Evolutionary conservation across 164 flowering plant species (phyloP).

Genomic region (Aristolochia californica): DNA sequence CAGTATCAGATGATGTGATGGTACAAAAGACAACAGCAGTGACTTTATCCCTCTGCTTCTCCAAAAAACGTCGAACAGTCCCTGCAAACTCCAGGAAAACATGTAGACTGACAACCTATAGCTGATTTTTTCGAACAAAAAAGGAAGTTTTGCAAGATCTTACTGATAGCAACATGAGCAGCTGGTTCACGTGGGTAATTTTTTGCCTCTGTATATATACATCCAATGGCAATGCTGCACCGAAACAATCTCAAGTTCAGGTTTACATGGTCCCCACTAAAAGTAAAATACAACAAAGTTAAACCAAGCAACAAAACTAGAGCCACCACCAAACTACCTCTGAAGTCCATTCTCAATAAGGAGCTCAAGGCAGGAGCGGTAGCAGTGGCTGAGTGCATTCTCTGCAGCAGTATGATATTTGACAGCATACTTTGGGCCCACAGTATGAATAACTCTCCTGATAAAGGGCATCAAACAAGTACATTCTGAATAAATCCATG

Average conservation of each 20-base stretch:
- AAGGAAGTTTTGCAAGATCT: slow-evolving; percentile 22
- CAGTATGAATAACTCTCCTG: slow-evolving; percentile 97
- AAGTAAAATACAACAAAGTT: slow-evolving; percentile 1
- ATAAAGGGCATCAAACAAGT: slow-evolving; percentile 7
- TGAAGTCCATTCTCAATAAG: slow-evolving; percentile 84
- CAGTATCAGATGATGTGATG: slow-evolving; percentile 73
- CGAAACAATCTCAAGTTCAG: slow-evolving; percentile 10
- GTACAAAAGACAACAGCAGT: slow-evolving; percentile 90
- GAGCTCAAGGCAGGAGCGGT: slow-evolving; percentile 96
- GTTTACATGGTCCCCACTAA: background rate
- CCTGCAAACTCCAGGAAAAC: slow-evolving; percentile 4
- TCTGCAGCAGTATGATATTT: slow-evolving; percentile 99
- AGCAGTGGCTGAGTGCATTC: slow-evolving; percentile 97
- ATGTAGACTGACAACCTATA: background rate
- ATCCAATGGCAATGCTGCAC: slow-evolving; percentile 94
- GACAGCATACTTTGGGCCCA: slow-evolving; percentile 98
- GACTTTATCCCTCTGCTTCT: slow-evolving; percentile 83
- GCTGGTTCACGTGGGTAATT: slow-evolving; percentile 99
- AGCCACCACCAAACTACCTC: slow-evolving; percentile 31
- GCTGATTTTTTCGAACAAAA: background rate
- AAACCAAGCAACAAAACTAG: background rate
- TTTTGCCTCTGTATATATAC: slow-evolving; percentile 91
- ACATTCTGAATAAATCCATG: background rate
- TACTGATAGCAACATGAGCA: slow-evolving; percentile 98
- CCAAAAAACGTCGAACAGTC: slow-evolving; percentile 66